Evolutionary conservation across 1,284 basidiomycete genomes (phyloP), one percentile per base, ranked within the genome.

Genomic region (Clitocybe nebularis): DNA sequence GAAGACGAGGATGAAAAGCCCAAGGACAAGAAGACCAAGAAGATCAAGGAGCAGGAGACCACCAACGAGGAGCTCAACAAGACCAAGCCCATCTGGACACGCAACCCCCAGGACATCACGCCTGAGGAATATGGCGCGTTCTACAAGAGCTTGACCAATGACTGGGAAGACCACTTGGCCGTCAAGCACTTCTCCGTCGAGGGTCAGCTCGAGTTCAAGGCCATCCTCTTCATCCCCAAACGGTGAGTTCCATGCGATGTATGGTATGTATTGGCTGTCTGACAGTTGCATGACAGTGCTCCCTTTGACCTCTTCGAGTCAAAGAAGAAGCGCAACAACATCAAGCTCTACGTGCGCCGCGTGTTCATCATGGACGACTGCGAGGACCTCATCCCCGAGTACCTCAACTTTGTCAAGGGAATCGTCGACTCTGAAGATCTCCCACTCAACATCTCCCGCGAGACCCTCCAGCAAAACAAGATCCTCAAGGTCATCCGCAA

Each of bases 311-410:
- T 99, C 68, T 99, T 99, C 72, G 96, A 99, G 79, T 91, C 89
- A 56, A 99, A 99, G 89, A 99, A 99, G 90, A 99, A 99, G 85
- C 91, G 95, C 63, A 98, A 98, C 84, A 99, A 98, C 89, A 98
- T 99, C 81, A 99, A 99, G 79, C 93, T 99, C 67, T 99, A 99
- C 69, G 96, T 99, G 58, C 93, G 96, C 75, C 93, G 96, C 48
- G 95, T 99, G 60, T 99, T 99, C 79, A 99, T 99, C 80, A 97
- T 96, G 90, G 95, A 99, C 72, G 95, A 99, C 74, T 98, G 94
- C 68, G 96, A 99, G 75, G 96, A 99, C 62, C 77, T 99, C 64
- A 98, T 99, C 63, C 96, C 96, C 60, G 96, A 99, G 72, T 99
- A 99, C 81, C 92, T 99, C 69, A 99, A 98, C 84, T 99, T 99